These are phyloP conservation scores for Myxozyma mucilagina DNA, from an alignment of 805 yeast species.

Conservation along the genomic window DNA sequence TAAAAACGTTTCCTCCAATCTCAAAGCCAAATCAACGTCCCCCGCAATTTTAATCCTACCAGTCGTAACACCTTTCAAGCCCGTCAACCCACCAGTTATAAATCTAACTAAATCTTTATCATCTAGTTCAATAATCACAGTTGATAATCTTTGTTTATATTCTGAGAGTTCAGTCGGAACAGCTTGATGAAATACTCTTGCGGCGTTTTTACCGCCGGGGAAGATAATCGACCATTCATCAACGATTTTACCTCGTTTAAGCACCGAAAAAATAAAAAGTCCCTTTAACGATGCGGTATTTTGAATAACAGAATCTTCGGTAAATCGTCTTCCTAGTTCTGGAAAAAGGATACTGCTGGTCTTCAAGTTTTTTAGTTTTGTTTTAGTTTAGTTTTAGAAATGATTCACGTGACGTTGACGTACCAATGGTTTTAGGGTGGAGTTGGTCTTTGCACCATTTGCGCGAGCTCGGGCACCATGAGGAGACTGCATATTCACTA, in stretches of 20 bases:
- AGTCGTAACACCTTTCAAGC: conserved; percentile 26
- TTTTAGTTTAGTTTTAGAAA: neutral
- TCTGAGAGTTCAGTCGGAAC: conserved; percentile 13
- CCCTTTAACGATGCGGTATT: conserved; percentile 17
- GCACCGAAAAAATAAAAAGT: conserved; percentile 21
- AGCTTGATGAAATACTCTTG: conserved; percentile 21
- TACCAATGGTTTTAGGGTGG: conserved; percentile 17
- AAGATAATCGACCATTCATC: conserved; percentile 28
- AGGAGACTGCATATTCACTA: conserved; percentile 20
- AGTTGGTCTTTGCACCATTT: neutral
- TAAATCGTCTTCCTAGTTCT: conserved; percentile 14
- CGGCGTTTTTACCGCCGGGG: conserved; percentile 6
- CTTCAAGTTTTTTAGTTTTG: conserved; percentile 1
- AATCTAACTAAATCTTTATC: conserved; percentile 23
- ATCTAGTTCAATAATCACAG: conserved; percentile 26
- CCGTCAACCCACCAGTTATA: conserved; percentile 26
- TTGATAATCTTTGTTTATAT: conserved; percentile 3
- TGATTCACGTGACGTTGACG: neutral
- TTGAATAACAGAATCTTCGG: neutral
- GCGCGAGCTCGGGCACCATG: conserved; percentile 7
- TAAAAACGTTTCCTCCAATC: conserved; percentile 23
- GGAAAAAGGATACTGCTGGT: conserved; percentile 21
- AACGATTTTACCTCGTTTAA: conserved; percentile 6
- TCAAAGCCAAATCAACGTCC: conserved; percentile 29
- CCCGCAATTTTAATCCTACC: conserved; percentile 28